A percentile compares a stretch with the other conserved stretches of the same genome.
Conservation (phyloP, 2,329 filamentous ascomycete species). For the Arachnopeziza araneosa region DNA sequence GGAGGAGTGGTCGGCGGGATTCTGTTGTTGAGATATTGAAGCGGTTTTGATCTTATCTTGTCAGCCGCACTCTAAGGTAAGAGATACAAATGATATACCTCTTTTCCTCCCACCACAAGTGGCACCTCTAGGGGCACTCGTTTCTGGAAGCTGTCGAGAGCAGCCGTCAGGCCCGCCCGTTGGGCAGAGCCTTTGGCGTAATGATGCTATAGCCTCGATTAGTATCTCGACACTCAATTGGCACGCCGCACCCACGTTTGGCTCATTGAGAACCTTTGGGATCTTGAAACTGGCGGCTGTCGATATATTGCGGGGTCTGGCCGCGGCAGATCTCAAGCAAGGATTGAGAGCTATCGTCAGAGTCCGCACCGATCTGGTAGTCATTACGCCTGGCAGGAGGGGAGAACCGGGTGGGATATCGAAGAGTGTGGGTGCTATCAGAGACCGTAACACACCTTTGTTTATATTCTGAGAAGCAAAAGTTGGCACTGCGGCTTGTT, state of each 20-base stretch:
- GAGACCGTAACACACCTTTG: background rate
- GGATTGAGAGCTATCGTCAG: background rate
- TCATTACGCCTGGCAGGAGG: background rate
- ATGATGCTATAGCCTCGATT: constrained; percentile 58
- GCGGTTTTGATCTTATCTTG: constrained; percentile 57
- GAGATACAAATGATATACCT: constrained; percentile 41
- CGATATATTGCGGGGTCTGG: constrained; percentile 17
- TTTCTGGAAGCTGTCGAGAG: constrained; percentile 64
- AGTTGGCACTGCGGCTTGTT: background rate
- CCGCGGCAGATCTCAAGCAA: background rate
- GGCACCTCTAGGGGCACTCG: constrained; percentile 72
- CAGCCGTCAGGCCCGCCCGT: constrained; percentile 67
- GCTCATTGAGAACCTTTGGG: constrained; percentile 83
- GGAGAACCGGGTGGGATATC: background rate
- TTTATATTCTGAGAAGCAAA: background rate
- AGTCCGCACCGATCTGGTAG: background rate
- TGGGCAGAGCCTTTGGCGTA: constrained; percentile 81
- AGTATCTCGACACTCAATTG: constrained; percentile 8
- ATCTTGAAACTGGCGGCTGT: constrained; percentile 76
- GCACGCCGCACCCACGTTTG: constrained; percentile 65
- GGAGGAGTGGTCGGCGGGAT: constrained; percentile 74
- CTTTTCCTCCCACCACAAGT: constrained; percentile 75
- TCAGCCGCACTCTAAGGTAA: constrained; percentile 1
- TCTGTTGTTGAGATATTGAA: constrained; percentile 63
- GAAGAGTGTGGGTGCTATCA: background rate